Base-by-base conservation (phyloP, 345 rosid species). In the Moringa oleifera region DNA sequence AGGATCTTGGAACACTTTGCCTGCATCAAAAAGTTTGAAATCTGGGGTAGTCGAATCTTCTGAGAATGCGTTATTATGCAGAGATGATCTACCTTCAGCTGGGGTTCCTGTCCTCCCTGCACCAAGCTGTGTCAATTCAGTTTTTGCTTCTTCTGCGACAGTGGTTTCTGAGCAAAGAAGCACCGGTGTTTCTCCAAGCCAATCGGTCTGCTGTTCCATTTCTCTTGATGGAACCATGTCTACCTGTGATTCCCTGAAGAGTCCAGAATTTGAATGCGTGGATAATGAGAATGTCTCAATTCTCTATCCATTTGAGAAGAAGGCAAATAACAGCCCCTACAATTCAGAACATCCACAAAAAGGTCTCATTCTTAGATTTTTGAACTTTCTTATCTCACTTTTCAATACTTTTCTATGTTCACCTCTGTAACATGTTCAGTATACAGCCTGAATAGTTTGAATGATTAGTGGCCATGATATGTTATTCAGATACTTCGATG, bases 201-300 rank as follows among this genome's bases (percentile, higher is more conserved):
- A 77, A 74, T 87, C 89, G 7, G 90, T 86, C 60, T 82, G 61
- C 16, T 64, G 23, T 2, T 79, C 95, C 0, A 76, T 84, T 18
- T 87, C 98, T 10, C 57, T 81, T 85, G 98, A 84, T 55, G 93
- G 82, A 64, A 72, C 93, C 1, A 81, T 84, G 91, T 92, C 98
- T 20, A 75, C 88, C 6, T 81, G 86, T 66, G 95, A 89, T 59
- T 89, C 98, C 21, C 85, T 78, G 68, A 87, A 85, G 80, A 85
- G 98, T 68, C 95, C 96, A 16, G 90, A 84, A 41, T 88, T 89
- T 46, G 96, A 92, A 69, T 87, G 87, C 37, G 68, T 92, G 0
- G 96, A 87, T 58, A 80, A 67, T 57, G 66, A 71, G 9, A 79
- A 83, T 41, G 77, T 78, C 51, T 68, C 78, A 0, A 73, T 72